Evolutionary conservation across 176 grass and related monocot genomes (phyloP).

Genomic region (Bromus sterilis): DNA sequence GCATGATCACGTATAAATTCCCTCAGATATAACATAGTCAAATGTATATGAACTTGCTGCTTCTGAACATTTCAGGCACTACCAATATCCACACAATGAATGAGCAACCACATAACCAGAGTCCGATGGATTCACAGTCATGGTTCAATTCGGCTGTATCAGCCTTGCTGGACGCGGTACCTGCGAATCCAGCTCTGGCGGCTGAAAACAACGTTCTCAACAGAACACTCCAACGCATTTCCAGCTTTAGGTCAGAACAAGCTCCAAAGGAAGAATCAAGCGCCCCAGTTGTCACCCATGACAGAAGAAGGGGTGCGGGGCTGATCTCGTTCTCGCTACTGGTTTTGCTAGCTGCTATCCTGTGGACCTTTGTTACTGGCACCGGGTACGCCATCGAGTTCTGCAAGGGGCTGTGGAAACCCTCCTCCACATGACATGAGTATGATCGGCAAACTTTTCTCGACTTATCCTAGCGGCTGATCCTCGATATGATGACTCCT

Average conservation of each 20-base stretch:
- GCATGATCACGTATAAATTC: background rate
- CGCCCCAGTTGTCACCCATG: constrained; percentile 10
- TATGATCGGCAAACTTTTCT: background rate
- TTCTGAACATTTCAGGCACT: constrained; percentile 38
- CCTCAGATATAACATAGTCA: background rate
- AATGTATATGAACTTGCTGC: constrained; percentile 18
- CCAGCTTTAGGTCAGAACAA: constrained; percentile 72
- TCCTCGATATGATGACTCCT: background rate
- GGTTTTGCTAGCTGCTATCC: constrained; percentile 50
- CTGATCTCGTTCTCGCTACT: constrained; percentile 56
- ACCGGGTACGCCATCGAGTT: constrained; percentile 42
- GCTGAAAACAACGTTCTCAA: constrained; percentile 64
- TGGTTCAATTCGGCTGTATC: constrained; percentile 61
- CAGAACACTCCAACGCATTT: constrained; percentile 64
- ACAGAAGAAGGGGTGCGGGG: constrained; percentile 35
- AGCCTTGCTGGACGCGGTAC: constrained; percentile 64
- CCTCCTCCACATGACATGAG: constrained; percentile 13
- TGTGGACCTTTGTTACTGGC: constrained; percentile 61
- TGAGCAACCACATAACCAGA: constrained; percentile 15
- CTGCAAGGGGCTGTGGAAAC: constrained; percentile 48
- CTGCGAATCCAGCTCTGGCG: constrained; percentile 73
- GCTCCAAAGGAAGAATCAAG: constrained; percentile 17
- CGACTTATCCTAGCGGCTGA: background rate
- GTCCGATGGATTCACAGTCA: constrained; percentile 30
- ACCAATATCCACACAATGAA: constrained; percentile 24